Base-by-base conservation (phyloP, 495 filamentous ascomycete genomes). In the Entonaema liquescens region DNA sequence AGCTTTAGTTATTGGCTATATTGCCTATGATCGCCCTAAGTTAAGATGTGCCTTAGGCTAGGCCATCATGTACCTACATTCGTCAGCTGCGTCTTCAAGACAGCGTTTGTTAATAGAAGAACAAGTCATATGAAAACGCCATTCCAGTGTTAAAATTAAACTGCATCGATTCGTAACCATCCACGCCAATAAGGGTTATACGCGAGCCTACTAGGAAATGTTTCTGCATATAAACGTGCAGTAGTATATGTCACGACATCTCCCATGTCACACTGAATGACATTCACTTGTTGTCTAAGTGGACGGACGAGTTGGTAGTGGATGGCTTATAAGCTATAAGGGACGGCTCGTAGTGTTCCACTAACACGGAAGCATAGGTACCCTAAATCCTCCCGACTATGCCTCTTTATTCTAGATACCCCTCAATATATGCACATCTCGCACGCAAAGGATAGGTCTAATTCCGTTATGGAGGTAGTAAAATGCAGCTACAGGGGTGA, bases 401-500 rank as follows among this genome's bases (percentile, higher is more conserved):
- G n/a, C n/a, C n/a, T n/a, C n/a, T n/a, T n/a, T n/a, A n/a, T n/a
- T n/a, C n/a, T n/a, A n/a, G n/a, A 9, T 19, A 23, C 42, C 19
- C 42, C 42, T 23, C 42, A 11, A 49, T 38, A 38, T 38, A 38
- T 38, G 36, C 35, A 38, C 35, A 36, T 36, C 11, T 2, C 11
- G 35, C 35, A 38, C 35, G 35, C 35, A 38, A 44, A 21, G n/a
- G 40, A 44, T 19, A 44, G 17, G 40, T 12, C 17, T 47, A 47
- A 47, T 47, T 47, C 19, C 42, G 42, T 47, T 57, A 17, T 15
- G n/a, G 53, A 58, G 44, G 38, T 25, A 29, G 29, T 58, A 65
- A 33, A 31, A 59, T 58, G 59, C 58, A 57, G 11, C 36, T 54
- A 56, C 56, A 67, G 44, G 58, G 62, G 33, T 17, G 13, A 47